Evolutionary conservation across 805 yeast species (phyloP).

Genomic region (Schizosaccharomyces octosporus): DNA sequence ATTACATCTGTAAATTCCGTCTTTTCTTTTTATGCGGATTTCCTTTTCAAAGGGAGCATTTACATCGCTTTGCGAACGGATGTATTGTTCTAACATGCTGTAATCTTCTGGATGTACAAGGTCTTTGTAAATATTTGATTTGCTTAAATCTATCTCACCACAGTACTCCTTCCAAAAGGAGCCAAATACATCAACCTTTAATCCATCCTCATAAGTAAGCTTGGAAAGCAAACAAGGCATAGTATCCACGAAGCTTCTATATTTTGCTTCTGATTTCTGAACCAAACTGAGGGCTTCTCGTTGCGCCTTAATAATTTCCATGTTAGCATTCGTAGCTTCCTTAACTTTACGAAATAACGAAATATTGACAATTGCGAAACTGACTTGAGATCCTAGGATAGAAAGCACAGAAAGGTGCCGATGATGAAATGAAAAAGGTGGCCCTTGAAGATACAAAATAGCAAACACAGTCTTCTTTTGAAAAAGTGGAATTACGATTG

Average conservation of each 20-base stretch:
- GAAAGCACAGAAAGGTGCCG: slow-evolving; percentile 9
- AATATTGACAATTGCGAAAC: slow-evolving; percentile 9
- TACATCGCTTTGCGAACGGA: slow-evolving; percentile 1
- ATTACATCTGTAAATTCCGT: slow-evolving; percentile 8
- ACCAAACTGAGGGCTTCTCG: slow-evolving; percentile 8
- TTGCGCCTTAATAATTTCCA: slow-evolving; percentile 8
- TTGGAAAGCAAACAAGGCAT: slow-evolving; percentile 10
- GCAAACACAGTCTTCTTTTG: slow-evolving; percentile 8
- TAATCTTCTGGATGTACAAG: slow-evolving; percentile 8
- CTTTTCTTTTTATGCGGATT: slow-evolving; percentile 5
- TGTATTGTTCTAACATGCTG: not conserved
- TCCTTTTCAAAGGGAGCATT: slow-evolving; percentile 6
- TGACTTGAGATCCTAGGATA: slow-evolving; percentile 8
- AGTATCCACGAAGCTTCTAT: slow-evolving; percentile 9
- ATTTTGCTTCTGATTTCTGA: slow-evolving; percentile 9
- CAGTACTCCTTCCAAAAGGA: slow-evolving; percentile 9
- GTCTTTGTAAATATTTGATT: slow-evolving; percentile 5
- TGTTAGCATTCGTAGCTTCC: slow-evolving; percentile 9
- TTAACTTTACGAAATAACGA: slow-evolving; percentile 7
- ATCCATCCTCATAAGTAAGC: slow-evolving; percentile 4
- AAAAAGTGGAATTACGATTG: slow-evolving; percentile 7
- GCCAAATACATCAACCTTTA: slow-evolving; percentile 6
- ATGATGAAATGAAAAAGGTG: slow-evolving; percentile 8
- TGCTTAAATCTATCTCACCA: slow-evolving; percentile 6
- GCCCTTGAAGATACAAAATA: slow-evolving; percentile 9